Evolutionary conservation across 805 yeast species (phyloP), one percentile per base, ranked within the genome.

Genomic region (Naumovozyma dairenensis): DNA sequence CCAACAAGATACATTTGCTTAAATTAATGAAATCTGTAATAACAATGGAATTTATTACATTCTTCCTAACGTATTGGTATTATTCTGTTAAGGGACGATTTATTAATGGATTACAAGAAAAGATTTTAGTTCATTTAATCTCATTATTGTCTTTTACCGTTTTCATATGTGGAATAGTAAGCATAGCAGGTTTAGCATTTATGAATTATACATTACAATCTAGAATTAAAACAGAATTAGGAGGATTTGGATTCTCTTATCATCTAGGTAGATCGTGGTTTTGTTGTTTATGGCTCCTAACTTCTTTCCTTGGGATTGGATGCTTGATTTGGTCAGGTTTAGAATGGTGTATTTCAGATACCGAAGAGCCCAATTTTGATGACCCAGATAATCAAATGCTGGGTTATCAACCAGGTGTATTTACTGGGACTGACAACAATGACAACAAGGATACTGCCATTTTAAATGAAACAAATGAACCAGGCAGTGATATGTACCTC

Each of bases 321-420:
- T 44, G 52, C 21, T 33, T 51, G 6, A 44, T 49, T 3, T 56
- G 61, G 60, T 45, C 57, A 4, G 61, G 61, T 24, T 32, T 55
- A 7, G 61, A 53, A 40, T 56, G 61, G 61, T 56, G 61, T 39
- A 35, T 55, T 6, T 30, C 48, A 5, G 46, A 41, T 27, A 34
- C 25, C 12, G 34, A 35, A 13, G 29, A 32, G 29, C 37, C 38
- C 14, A 35, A 28, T 21, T 25, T 37, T 14, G 44, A 40, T 26
- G 41, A 33, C 3, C 31, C 42, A 10, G 34, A 38, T 16, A 36
- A 40, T 17, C 33, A 37, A 12, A 40, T 42, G 5, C 29, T 42
- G 12, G 28, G 35, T 7, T 42, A 40, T 17, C 38, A 40, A 13
- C 33, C 46, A 7, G 46, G 46, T 6, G 44, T 39, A 6, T 34